Base-by-base conservation (phyloP, 768 basidiomycete genomes). In the Calvatia gigantea region DNA sequence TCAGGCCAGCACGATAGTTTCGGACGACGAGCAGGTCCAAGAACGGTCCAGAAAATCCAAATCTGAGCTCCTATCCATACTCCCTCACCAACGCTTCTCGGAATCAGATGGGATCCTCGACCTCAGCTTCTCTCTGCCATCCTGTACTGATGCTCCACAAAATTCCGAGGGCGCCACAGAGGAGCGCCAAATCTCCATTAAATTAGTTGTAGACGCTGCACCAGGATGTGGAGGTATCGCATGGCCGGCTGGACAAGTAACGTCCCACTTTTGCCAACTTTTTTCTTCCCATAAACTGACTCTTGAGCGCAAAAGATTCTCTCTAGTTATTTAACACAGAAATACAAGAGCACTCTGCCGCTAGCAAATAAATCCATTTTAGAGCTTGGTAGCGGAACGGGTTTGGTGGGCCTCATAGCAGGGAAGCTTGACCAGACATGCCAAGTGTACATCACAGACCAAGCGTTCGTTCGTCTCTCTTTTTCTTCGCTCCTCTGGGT, bases 211-310 rank as follows among this genome's bases (percentile, higher is more conserved):
- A 2, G 91, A 95, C 67, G 84, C 92, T 6, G 76, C 85, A 39
- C 90, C 91, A 15, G 94, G 94, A 1, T 97, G 94, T 67, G 94
- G 94, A 12, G 94, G 94, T 4, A 81, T 94, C 35, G 85, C 90
- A 2, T 96, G 94, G 94, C 91, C 91, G 3, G 91, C 94, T 6
- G 94, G 93, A 61, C 84, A 92, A 81, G 93, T 56, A 93, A 61
- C 61, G 73, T 67, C 21, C 32, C 47, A 37, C 11, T 49, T 33
- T 54, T 46, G 32, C 37, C 59, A 44, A 56, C 33, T 37, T 29
- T 35, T 46, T 35, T 33, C 46, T 52, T 3, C 56, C 17, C 23
- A 32, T 38, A 51, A 35, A 51, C 50, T 63, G 60, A 59, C 43
- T n/a, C n/a, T 15, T 45, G 51, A 19, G 52, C n/a, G 49, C 25